Evolutionary conservation across 1,284 basidiomycete genomes (phyloP).

Genomic region (Leccinum subrobustum): DNA sequence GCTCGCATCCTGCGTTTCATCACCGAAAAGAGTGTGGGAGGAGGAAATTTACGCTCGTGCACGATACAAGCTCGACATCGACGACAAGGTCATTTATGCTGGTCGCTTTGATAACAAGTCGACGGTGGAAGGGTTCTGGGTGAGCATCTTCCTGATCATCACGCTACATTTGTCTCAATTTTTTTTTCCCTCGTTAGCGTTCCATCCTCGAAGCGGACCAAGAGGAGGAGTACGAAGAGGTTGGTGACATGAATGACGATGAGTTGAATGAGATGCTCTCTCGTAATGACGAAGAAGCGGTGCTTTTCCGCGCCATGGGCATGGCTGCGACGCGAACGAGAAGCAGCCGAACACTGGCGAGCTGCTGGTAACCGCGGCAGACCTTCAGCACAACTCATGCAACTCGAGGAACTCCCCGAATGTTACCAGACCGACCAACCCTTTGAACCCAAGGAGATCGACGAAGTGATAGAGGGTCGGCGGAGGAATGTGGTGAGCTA

Average conservation of each 20-base stretch:
- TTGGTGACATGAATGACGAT: constrained; percentile 95
- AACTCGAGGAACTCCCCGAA: constrained; percentile 88
- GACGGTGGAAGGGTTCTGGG: constrained; percentile 91
- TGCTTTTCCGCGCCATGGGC: constrained; percentile 86
- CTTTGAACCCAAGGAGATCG: constrained; percentile 65
- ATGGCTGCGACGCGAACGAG: constrained; percentile 66
- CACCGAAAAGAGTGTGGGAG: constrained; percentile 97
- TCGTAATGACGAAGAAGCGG: constrained; percentile 79
- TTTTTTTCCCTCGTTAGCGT: constrained; percentile 46
- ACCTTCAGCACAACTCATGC: constrained; percentile 79
- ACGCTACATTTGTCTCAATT: not conserved
- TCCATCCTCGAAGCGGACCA: constrained; percentile 88
- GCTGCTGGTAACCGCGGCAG: constrained; percentile 77
- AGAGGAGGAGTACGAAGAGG: constrained; percentile 91
- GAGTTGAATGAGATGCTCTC: constrained; percentile 95
- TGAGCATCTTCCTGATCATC: constrained; percentile 40
- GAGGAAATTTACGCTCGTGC: constrained; percentile 96
- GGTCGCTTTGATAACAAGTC: constrained; percentile 99
- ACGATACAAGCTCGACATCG: constrained; percentile 96
- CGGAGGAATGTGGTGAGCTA: constrained; percentile 86
- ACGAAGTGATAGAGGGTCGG: constrained; percentile 75
- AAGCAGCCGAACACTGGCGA: constrained; percentile 72
- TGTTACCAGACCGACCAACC: constrained; percentile 88
- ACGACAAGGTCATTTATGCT: constrained; percentile 99
- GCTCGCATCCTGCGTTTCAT: constrained; percentile 89